phyloP scores from a whole-genome alignment of 306 rosid genomes.

The Sicyos edulis region DNA sequence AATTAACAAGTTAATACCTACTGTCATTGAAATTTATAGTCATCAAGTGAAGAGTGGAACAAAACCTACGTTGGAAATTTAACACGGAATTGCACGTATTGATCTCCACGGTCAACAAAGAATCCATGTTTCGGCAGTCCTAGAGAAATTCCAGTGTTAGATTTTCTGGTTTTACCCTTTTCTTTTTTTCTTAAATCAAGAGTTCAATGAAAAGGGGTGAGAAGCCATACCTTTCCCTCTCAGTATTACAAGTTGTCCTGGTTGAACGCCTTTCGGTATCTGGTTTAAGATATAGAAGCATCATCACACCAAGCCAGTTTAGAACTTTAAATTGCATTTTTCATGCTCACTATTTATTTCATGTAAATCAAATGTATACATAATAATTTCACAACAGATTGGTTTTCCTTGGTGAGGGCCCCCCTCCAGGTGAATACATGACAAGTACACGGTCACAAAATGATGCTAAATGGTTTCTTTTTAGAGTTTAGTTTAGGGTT shows the following conservation, averaged over 20 bases:
- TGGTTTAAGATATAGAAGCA: slow-evolving; percentile 39
- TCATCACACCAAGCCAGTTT: slow-evolving; percentile 19
- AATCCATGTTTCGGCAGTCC: slow-evolving; percentile 64
- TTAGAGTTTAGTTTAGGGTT: no score
- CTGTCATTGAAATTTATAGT: background rate
- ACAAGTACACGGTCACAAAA: background rate
- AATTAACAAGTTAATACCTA: background rate
- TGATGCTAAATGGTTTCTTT: background rate
- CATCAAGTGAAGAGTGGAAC: slow-evolving; percentile 5
- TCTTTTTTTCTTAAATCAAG: background rate
- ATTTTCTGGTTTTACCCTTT: background rate
- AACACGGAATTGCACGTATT: slow-evolving; percentile 69
- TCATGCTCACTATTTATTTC: background rate
- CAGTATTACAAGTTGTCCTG: slow-evolving; percentile 67
- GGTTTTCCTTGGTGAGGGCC: background rate
- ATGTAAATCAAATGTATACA: background rate
- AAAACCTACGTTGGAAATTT: slow-evolving; percentile 63
- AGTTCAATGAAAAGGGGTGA: slow-evolving; percentile 17
- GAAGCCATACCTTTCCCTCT: slow-evolving; percentile 73
- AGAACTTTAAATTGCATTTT: slow-evolving; percentile 5
- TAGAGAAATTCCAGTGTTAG: slow-evolving; percentile 32
- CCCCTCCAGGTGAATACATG: background rate
- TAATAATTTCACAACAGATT: background rate
- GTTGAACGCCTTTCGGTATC: slow-evolving; percentile 94
- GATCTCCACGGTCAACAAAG: slow-evolving; percentile 75